Percentiles rank a stretch among this genome's conserved stretches.
Conservation (phyloP, 2,329 filamentous ascomycete species). For the Sporothrix globosa region DNA sequence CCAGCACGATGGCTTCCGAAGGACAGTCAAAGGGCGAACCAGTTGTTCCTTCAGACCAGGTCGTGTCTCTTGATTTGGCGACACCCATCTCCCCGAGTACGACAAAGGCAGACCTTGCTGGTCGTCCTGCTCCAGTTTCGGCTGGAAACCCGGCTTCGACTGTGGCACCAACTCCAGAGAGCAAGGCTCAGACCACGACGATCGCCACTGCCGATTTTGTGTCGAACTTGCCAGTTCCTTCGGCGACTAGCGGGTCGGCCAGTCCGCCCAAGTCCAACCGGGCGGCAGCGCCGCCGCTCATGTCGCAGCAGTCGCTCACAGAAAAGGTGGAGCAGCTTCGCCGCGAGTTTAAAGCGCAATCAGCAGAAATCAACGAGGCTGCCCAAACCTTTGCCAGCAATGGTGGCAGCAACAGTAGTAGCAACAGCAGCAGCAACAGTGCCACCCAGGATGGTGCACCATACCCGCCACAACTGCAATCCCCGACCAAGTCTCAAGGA, state of each 20-base stretch:
- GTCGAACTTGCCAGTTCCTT: background rate
- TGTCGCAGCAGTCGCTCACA: conserved; percentile 41
- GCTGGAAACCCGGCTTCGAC: background rate
- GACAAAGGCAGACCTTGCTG: background rate
- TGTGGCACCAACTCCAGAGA: background rate
- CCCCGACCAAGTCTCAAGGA: background rate
- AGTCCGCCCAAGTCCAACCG: conserved; percentile 25
- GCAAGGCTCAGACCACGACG: background rate
- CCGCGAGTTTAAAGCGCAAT: conserved; percentile 50
- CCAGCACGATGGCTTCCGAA: background rate
- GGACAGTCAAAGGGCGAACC: conserved; percentile 11
- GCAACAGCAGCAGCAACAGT: conserved; percentile 26
- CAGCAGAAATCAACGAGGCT: conserved; percentile 41
- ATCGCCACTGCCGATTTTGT: background rate
- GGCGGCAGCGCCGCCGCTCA: background rate
- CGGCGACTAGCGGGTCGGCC: background rate
- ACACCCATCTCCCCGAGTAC: conserved; percentile 36
- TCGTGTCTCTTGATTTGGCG: conserved; percentile 57
- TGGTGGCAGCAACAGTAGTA: conserved; percentile 29
- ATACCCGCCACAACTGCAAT: conserved; percentile 35
- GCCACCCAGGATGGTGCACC: background rate
- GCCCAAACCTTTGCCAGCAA: conserved; percentile 11
- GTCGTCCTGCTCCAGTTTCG: background rate
- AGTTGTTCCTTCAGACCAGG: conserved; percentile 34
- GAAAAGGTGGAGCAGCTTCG: conserved; percentile 58